Percentiles rank a stretch among this genome's conserved stretches.
Conservation (phyloP, 352 stramenopile genomes). For the Phytophthora ramorum region DNA sequence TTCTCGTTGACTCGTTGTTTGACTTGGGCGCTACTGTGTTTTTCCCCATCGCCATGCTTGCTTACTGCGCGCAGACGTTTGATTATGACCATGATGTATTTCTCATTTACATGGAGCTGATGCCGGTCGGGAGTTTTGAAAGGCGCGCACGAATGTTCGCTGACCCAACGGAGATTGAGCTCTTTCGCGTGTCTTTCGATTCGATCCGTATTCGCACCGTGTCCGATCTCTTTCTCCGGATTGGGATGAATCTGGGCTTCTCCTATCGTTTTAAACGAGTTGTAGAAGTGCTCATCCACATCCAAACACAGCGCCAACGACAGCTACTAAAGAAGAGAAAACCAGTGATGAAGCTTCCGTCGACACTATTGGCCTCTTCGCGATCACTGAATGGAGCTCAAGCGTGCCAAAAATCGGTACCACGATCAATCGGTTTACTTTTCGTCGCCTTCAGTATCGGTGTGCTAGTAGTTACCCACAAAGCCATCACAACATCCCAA, state of each 20-base stretch:
- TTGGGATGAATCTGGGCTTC: conserved; percentile 48
- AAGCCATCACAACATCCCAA: conserved; percentile 17
- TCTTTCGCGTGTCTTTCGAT: conserved; percentile 41
- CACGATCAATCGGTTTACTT: conserved; percentile 22
- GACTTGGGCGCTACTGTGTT: conserved; percentile 40
- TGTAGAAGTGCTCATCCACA: conserved; percentile 35
- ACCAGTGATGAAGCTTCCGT: neutral
- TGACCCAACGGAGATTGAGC: conserved; percentile 34
- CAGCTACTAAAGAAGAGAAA: neutral
- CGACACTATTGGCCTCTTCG: conserved; percentile 3
- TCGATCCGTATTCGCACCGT: conserved; percentile 40
- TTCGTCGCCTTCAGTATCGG: conserved; percentile 22
- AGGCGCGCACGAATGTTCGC: conserved; percentile 35
- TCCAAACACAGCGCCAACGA: conserved; percentile 14
- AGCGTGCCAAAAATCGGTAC: conserved; percentile 23
- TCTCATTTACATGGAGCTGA: conserved; percentile 31
- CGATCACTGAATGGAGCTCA: neutral
- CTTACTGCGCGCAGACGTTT: conserved; percentile 36
- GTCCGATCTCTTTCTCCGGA: conserved; percentile 36
- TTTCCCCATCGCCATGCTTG: conserved; percentile 34
- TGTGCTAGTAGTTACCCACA: conserved; percentile 19
- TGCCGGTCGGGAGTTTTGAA: conserved; percentile 43
- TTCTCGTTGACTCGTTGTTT: conserved; percentile 49
- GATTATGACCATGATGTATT: conserved; percentile 36
- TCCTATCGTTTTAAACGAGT: conserved; percentile 49